phyloP scores from a whole-genome alignment of 345 rosid genomes.

The Eucalyptus guilfoylei region DNA sequence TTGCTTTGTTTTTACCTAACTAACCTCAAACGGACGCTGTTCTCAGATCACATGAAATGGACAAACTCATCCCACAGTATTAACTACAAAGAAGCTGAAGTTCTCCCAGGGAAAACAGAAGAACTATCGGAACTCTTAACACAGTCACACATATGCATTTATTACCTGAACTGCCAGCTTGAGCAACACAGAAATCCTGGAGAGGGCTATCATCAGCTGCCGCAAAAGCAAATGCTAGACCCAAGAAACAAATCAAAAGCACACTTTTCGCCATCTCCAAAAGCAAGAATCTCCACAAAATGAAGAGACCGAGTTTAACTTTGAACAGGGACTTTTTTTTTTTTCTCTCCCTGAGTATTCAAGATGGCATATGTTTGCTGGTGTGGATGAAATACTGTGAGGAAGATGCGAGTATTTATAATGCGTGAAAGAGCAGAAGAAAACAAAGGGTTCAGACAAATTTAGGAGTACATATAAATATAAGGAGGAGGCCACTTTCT shows the following conservation, averaged over 20 bases:
- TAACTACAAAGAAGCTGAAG: not conserved
- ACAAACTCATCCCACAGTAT: not conserved
- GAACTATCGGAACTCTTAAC: not conserved
- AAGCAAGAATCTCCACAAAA: not conserved
- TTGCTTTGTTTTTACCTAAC: not conserved
- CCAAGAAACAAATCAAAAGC: not conserved
- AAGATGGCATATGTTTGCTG: not conserved
- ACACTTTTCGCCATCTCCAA: not conserved
- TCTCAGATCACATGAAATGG: not conserved
- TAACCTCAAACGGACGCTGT: not conserved
- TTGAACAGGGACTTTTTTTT: not conserved
- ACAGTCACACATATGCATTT: not conserved
- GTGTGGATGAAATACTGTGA: not conserved
- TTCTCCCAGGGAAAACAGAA: not conserved
- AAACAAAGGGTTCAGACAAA: not conserved
- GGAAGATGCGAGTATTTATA: not conserved
- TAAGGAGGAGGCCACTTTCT: not conserved
- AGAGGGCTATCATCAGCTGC: not conserved
- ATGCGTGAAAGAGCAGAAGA: not conserved
- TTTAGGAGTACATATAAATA: not conserved
- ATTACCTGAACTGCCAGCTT: not conserved
- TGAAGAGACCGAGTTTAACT: not conserved
- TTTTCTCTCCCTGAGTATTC: not conserved
- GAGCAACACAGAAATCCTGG: not conserved
- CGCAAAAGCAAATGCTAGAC: not conserved